Conservation (phyloP, 257 asterid species). For the Paulownia fortunei region DNA sequence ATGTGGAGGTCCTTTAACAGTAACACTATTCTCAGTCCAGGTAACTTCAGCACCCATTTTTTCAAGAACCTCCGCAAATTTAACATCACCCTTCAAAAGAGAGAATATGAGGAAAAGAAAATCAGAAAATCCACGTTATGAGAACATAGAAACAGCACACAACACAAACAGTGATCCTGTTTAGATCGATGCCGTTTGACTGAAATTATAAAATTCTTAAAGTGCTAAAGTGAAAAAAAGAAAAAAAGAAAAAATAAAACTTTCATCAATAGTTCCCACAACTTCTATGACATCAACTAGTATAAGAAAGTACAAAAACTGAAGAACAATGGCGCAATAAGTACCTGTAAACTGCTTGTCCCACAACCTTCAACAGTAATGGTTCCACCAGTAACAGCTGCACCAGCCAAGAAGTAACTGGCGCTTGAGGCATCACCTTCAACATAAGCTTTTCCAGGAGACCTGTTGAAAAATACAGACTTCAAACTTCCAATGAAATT, state of each 20-base stretch:
- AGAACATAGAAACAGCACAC: background rate
- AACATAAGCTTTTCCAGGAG: conserved; percentile 94
- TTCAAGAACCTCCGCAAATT: conserved; percentile 95
- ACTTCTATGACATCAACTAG: background rate
- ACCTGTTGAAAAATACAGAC: conserved; percentile 46
- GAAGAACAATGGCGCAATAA: background rate
- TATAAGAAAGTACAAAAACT: conserved; percentile 5
- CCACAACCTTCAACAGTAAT: conserved; percentile 97
- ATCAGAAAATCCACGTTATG: conserved; percentile 11
- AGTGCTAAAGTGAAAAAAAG: too few relatives aligned
- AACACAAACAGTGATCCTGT: background rate
- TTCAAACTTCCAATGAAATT: conserved; percentile 15
- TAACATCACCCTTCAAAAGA: conserved; percentile 82
- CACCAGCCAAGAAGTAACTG: conserved; percentile 99
- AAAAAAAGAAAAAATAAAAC: too few relatives aligned
- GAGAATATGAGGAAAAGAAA: conserved; percentile 10
- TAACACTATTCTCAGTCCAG: conserved; percentile 96
- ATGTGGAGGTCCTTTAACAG: conserved; percentile 87
- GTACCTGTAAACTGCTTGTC: conserved; percentile 97
- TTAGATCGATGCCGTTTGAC: background rate
- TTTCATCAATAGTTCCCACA: too few relatives aligned
- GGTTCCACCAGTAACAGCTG: conserved; percentile 97
- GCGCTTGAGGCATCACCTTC: conserved; percentile 99
- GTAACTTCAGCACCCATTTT: conserved; percentile 94
- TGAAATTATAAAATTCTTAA: background rate